These are phyloP conservation scores for Gaeumannomyces tritici DNA, from an alignment of 2,329 filamentous ascomycete species.

Conservation along the genomic window DNA sequence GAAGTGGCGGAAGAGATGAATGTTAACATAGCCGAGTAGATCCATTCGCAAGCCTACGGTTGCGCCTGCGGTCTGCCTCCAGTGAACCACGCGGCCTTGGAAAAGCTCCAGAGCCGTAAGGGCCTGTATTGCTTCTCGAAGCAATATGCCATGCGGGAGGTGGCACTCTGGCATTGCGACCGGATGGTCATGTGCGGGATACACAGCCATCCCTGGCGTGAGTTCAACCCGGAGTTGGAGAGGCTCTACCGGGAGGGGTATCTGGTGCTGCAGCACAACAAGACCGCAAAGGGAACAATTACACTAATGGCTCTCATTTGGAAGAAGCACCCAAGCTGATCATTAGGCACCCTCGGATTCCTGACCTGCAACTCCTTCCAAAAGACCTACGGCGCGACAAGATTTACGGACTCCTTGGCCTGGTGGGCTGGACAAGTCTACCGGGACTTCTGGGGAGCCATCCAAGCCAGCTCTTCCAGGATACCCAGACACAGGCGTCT, in stretches of 20 bases:
- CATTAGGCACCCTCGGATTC: neutral
- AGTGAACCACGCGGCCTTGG: neutral
- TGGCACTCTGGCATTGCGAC: neutral
- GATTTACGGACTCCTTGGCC: neutral
- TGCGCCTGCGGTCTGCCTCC: neutral
- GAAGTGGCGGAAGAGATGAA: neutral
- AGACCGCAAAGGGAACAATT: neutral
- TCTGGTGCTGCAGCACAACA: neutral
- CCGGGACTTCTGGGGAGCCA: neutral
- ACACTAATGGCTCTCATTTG: neutral
- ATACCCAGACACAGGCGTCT: neutral
- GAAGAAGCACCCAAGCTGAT: neutral
- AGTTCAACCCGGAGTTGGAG: no score
- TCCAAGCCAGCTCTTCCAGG: no score
- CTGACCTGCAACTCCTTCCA: neutral
- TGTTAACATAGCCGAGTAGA: neutral
- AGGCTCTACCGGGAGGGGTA: no score
- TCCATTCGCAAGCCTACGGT: neutral
- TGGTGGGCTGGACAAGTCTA: neutral
- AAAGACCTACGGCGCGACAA: neutral
- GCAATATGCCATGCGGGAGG: neutral
- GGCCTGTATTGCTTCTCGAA: neutral
- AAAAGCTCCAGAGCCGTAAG: no score
- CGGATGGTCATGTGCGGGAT: no score
- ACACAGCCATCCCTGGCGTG: no score